Conservation (phyloP, 768 basidiomycete species). For the Lactarius psammicola region DNA sequence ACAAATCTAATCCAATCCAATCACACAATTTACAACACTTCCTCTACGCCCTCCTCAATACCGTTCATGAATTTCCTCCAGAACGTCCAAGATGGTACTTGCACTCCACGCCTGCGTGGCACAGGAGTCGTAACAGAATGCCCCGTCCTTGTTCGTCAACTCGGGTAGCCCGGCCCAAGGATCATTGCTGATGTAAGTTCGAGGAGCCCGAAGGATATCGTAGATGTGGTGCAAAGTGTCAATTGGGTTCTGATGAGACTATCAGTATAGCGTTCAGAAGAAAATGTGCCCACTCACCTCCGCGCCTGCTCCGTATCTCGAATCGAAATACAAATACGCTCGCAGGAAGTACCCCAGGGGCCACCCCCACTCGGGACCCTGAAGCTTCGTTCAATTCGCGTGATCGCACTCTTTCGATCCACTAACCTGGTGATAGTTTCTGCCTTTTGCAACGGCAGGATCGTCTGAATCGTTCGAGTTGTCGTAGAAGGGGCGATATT, state of each 20-base stretch:
- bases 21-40: not conserved
- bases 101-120: slow-evolving; percentile 96
- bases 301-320: slow-evolving; percentile 60
- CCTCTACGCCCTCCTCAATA: not conserved
- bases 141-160: slow-evolving; percentile 82
- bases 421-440: slow-evolving; percentile 89
- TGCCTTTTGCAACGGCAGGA: slow-evolving; percentile 79
- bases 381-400: slow-evolving; percentile 29
- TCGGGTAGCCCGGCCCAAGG: slow-evolving; percentile 95
- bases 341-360: slow-evolving; percentile 93
- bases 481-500: slow-evolving; percentile 90
- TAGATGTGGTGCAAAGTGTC: slow-evolving; percentile 81
- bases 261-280: slow-evolving; percentile 20
- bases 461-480: slow-evolving; percentile 93
- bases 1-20: slow-evolving; percentile 16
- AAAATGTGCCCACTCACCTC: slow-evolving; percentile 42
- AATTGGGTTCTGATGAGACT: slow-evolving; percentile 51
- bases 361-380: slow-evolving; percentile 97
- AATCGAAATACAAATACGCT: slow-evolving; percentile 89
- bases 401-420: not conserved
- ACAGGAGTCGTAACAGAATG: slow-evolving; percentile 84
- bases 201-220: slow-evolving; percentile 63
- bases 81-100: slow-evolving; percentile 86
- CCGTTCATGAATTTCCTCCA: slow-evolving; percentile 64
- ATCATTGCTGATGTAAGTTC: slow-evolving; percentile 72